Conservation (phyloP, 495 filamentous ascomycete species). For the Trichoderma virens region DNA sequence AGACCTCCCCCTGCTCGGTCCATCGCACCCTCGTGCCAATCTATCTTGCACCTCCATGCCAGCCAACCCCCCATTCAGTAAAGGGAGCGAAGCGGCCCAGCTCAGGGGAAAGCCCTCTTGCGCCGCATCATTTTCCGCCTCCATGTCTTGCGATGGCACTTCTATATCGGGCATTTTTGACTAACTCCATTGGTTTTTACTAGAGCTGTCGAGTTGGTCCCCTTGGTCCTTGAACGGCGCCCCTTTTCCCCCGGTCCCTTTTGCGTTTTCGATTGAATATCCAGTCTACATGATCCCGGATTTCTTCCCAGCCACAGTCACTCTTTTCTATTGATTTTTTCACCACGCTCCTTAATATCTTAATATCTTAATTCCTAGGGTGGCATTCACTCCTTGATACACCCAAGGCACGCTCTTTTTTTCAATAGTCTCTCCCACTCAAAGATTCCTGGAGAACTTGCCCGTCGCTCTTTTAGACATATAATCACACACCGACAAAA, state of each 20-base stretch:
- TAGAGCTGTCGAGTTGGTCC: conserved; percentile 22
- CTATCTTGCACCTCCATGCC: conserved; percentile 1
- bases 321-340: conserved; percentile 39
- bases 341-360: conserved; percentile 47
- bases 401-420: conserved; percentile 35
- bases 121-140: conserved; percentile 20
- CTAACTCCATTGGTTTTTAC: conserved; percentile 22
- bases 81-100: background rate
- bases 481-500: conserved; percentile 13
- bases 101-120: conserved; percentile 1
- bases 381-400: conserved; percentile 33
- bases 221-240: conserved; percentile 23
- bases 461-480: conserved; percentile 34
- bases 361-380: conserved; percentile 37
- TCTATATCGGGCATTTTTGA: conserved; percentile 22
- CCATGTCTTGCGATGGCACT: conserved; percentile 21
- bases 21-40: conserved; percentile 9
- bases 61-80: conserved; percentile 5
- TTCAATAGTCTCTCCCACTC: conserved; percentile 24
- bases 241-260: conserved; percentile 24
- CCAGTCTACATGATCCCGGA: conserved; percentile 22
- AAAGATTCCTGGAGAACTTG: conserved; percentile 47
- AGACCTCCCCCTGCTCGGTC: conserved; percentile 17
- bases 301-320: conserved; percentile 38
- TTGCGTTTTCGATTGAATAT: conserved; percentile 24